Conservation (phyloP, 140 eudicot species). For the Anethum foeniculum region DNA sequence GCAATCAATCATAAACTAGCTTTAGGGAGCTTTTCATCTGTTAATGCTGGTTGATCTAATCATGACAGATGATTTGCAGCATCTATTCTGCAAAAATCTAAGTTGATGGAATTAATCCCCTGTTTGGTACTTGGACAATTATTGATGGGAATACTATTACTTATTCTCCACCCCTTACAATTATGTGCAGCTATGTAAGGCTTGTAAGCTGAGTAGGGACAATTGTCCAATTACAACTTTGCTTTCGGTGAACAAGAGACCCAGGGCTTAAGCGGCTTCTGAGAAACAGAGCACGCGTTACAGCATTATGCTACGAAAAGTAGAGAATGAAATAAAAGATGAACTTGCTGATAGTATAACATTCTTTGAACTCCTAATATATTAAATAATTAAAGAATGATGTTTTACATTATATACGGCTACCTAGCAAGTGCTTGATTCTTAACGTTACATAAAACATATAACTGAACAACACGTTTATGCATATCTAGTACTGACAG, state of each 20-base stretch:
- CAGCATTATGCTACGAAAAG: background rate
- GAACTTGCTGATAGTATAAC: background rate
- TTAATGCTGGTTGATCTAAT: conserved; percentile 4
- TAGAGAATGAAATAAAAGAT: background rate
- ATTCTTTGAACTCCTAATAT: conserved; percentile 9
- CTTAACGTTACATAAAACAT: conserved; percentile 4
- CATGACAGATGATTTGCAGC: conserved; percentile 5
- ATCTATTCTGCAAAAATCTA: background rate
- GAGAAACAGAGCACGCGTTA: background rate
- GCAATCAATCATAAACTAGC: conserved; percentile 1
- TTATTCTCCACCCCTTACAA: background rate
- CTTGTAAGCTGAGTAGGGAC: background rate
- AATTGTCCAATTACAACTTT: background rate
- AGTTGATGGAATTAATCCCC: conserved; percentile 1
- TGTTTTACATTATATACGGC: conserved; percentile 12
- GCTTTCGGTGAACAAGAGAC: background rate
- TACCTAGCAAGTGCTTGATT: conserved; percentile 19
- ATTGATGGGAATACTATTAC: background rate
- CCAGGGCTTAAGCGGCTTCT: background rate
- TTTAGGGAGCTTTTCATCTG: conserved; percentile 5
- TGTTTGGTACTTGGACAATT: background rate
- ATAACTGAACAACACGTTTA: background rate
- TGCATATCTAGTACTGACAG: conserved; percentile 1
- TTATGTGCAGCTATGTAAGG: background rate
- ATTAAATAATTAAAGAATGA: conserved; percentile 31